Evolutionary conservation across 2,329 filamentous ascomycete species (phyloP).

Genomic region (Tricladium varicosporioides): DNA sequence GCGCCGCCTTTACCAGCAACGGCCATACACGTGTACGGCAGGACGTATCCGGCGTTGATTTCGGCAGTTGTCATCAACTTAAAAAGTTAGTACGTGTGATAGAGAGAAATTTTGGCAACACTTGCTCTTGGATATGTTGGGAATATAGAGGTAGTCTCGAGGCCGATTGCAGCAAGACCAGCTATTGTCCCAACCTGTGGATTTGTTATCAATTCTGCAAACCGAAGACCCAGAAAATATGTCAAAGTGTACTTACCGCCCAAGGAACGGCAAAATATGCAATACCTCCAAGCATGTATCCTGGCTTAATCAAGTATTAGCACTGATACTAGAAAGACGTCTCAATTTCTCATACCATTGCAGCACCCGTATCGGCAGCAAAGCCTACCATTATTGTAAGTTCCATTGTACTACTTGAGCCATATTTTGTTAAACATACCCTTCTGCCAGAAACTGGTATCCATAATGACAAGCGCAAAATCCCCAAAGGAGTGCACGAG

Average conservation of each 20-base stretch:
- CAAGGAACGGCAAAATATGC: slow-evolving; percentile 54
- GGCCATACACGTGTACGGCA: slow-evolving; percentile 68
- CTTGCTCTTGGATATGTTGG: slow-evolving; percentile 58
- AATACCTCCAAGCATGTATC: slow-evolving; percentile 51
- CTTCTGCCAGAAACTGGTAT: slow-evolving; percentile 18
- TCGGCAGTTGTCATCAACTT: slow-evolving; percentile 62
- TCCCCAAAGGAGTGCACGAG: slow-evolving; percentile 49
- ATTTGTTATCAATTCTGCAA: slow-evolving; percentile 46
- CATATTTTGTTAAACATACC: not conserved
- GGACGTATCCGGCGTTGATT: slow-evolving; percentile 65
- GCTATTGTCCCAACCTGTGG: slow-evolving; percentile 72
- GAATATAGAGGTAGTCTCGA: slow-evolving; percentile 1
- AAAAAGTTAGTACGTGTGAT: not conserved
- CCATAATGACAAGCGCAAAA: slow-evolving; percentile 49
- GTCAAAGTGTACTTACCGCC: slow-evolving; percentile 39
- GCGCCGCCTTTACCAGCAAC: slow-evolving; percentile 70
- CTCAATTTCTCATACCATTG: not conserved
- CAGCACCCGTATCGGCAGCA: not conserved
- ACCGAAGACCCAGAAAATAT: no score
- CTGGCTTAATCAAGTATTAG: slow-evolving; percentile 43
- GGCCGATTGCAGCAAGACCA: not conserved
- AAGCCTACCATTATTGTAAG: not conserved
- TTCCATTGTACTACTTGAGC: not conserved
- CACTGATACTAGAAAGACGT: not conserved
- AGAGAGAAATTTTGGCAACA: not conserved